phyloP scores from a whole-genome alignment of 2,329 filamentous ascomycete species.

The Herpotrichia juniperi region DNA sequence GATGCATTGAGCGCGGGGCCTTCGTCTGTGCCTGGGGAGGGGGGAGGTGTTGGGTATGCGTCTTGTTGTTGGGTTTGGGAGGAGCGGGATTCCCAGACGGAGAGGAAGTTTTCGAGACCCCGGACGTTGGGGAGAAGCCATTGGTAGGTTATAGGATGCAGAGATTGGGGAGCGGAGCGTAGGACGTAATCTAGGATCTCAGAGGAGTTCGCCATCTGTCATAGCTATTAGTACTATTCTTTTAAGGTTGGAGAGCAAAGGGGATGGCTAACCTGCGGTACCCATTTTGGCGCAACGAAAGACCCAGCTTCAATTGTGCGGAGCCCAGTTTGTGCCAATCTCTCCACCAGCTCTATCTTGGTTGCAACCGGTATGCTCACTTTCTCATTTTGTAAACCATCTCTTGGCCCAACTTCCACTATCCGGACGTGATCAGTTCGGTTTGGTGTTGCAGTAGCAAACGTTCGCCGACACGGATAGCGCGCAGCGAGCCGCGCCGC shows the following conservation, averaged over 20 bases:
- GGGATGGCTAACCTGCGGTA: conserved; percentile 70
- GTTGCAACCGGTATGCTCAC: conserved; percentile 70
- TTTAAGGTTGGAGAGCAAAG: conserved; percentile 64
- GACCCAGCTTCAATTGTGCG: conserved; percentile 79
- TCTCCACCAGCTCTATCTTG: conserved; percentile 77
- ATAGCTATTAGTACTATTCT: conserved; percentile 57
- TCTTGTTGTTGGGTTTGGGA: conserved; percentile 29
- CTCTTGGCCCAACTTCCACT: conserved; percentile 82
- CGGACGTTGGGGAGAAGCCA: conserved; percentile 81
- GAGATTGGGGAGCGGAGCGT: conserved; percentile 60
- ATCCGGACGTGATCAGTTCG: conserved; percentile 60
- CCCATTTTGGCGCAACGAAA: conserved; percentile 84
- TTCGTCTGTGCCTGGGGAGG: conserved; percentile 42
- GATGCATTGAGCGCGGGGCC: conserved; percentile 52
- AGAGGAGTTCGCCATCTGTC: conserved; percentile 78
- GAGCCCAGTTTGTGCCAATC: conserved; percentile 71
- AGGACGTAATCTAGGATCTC: conserved; percentile 75
- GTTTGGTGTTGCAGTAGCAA: conserved; percentile 40
- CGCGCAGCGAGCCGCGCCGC: conserved; percentile 43
- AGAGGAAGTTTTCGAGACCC: conserved; percentile 69
- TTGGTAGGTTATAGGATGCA: conserved; percentile 70
- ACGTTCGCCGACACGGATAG: conserved; percentile 35
- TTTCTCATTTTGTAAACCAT: conserved; percentile 88
- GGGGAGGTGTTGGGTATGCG: conserved; percentile 57
- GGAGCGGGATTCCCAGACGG: conserved; percentile 56